Evolutionary conservation across 768 basidiomycete species (phyloP), one percentile per base, ranked within the genome.

Genomic region (Boletus huronensis): DNA sequence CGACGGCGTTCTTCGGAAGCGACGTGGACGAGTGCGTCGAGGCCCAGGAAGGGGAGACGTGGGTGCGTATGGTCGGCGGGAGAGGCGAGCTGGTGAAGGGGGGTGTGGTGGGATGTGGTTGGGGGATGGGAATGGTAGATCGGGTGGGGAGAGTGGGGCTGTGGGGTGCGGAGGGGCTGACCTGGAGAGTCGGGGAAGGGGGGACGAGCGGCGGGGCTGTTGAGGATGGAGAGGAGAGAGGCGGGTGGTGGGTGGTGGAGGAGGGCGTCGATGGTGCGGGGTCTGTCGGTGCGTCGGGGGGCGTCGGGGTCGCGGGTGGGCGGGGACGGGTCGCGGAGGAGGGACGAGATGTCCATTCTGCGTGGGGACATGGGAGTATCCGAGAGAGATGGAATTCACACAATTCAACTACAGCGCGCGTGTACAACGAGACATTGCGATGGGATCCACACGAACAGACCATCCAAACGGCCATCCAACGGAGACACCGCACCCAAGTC

Each of bases 381-480:
- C 21, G 13, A 42, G 6, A 53, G 11, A 53, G 13, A 51, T 3
- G 0, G 25, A 5, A 19, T 45, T 50, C 50, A 53, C 44, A 42
- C 49, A 50, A 48, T 32, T 25, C 21, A 32, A 45, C 32, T 59
- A 42, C 50, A 38, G 7, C 3, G 8, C 1, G 17, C 13, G 72
- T 91, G 85, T 91, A 87, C 87, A 83, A 90, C 88, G 80, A 83
- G 87, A 90, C 89, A 90, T 90, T 92, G 90, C 90, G 87, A 79
- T 79, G 74, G 65, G 68, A 75, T 79, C 84, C 88, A 89, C 67
- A 72, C 79, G 78, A 78, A 52, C n/a, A 62, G 70, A 74, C 82
- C 80, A 79, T 55, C 6, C 82, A 82, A 87, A 90, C 77, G 73
- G 77, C 72, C 72, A 55, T 64, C 82, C 77, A 77, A 73, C 76